Conservation (phyloP, 208 protist genomes). For the Trypanosoma avium region DNA sequence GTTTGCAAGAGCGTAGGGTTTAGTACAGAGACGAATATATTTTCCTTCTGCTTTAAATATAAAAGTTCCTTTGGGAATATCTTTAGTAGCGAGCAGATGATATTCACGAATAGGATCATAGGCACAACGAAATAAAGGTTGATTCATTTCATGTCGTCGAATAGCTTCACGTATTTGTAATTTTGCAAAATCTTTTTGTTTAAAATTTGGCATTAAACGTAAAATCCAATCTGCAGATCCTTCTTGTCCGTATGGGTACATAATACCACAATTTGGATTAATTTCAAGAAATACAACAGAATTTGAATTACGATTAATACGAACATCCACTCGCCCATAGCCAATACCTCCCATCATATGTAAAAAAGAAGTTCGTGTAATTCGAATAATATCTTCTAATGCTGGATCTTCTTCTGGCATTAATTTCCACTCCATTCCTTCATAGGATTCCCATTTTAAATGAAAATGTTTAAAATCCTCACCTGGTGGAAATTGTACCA, state of each 20-base stretch:
- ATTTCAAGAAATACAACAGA: constrained; percentile 88
- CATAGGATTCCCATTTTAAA: constrained; percentile 89
- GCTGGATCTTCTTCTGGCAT: constrained; percentile 69
- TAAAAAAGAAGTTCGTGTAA: constrained; percentile 74
- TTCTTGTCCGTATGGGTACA: constrained; percentile 86
- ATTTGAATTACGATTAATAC: constrained; percentile 59
- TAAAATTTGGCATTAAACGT: constrained; percentile 52
- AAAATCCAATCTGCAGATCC: constrained; percentile 90
- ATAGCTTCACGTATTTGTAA: constrained; percentile 79
- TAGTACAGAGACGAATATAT: constrained; percentile 71
- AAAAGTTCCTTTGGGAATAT: constrained; percentile 51
- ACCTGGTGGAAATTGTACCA: constrained; percentile 73
- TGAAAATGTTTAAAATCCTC: constrained; percentile 93
- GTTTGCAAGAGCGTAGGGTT: constrained; percentile 53
- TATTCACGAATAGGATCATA: constrained; percentile 66
- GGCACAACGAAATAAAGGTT: constrained; percentile 46
- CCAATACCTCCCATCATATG: constrained; percentile 90
- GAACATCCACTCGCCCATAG: constrained; percentile 87
- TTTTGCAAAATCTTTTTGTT: constrained; percentile 80
- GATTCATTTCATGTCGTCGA: constrained; percentile 28
- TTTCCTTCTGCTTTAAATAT: constrained; percentile 74
- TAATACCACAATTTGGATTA: constrained; percentile 92
- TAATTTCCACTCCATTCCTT: constrained; percentile 82
- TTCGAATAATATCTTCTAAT: constrained; percentile 57
- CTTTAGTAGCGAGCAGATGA: constrained; percentile 54